Evolutionary conservation across 345 rosid genomes (phyloP).

Genomic region (Firmiana major): DNA sequence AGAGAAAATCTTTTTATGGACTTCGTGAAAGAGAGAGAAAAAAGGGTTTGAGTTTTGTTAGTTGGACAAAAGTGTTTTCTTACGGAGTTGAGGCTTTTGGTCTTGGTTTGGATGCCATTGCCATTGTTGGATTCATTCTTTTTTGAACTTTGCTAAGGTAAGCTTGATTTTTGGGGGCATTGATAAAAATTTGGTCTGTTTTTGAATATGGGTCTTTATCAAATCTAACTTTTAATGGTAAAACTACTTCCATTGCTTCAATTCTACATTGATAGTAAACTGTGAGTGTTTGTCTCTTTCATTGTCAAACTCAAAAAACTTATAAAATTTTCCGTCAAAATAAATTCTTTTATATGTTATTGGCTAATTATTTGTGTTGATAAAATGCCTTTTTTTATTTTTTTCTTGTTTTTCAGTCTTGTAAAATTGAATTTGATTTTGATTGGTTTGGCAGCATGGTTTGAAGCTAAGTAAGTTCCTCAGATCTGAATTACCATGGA

Average conservation of each 20-base stretch:
- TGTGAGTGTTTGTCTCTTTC: constrained; percentile 14
- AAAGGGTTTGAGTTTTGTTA: neutral
- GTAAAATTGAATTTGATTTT: constrained; percentile 23
- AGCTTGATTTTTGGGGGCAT: constrained; percentile 21
- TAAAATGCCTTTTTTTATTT: neutral
- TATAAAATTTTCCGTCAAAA: constrained; percentile 20
- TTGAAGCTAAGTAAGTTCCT: constrained; percentile 53
- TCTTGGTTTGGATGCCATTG: neutral
- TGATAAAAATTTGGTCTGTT: constrained; percentile 28
- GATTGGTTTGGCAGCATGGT: constrained; percentile 21
- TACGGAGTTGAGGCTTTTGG: constrained; percentile 17
- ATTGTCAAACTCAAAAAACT: constrained; percentile 11
- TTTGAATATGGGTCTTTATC: constrained; percentile 34
- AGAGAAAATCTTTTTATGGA: constrained; percentile 10
- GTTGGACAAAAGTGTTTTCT: neutral
- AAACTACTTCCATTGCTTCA: constrained; percentile 25
- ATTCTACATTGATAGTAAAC: constrained; percentile 26
- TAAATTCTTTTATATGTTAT: constrained; percentile 6
- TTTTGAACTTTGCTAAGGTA: constrained; percentile 21
- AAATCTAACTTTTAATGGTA: constrained; percentile 40
- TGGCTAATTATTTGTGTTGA: constrained; percentile 6
- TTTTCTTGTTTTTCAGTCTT: constrained; percentile 16
- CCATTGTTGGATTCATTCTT: neutral
- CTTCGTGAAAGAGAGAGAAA: constrained; percentile 6
- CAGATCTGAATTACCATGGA: constrained; percentile 55